Evolutionary conservation across 768 basidiomycete species (phyloP), one percentile per base, ranked within the genome.

Genomic region (Mycena vulgaris): DNA sequence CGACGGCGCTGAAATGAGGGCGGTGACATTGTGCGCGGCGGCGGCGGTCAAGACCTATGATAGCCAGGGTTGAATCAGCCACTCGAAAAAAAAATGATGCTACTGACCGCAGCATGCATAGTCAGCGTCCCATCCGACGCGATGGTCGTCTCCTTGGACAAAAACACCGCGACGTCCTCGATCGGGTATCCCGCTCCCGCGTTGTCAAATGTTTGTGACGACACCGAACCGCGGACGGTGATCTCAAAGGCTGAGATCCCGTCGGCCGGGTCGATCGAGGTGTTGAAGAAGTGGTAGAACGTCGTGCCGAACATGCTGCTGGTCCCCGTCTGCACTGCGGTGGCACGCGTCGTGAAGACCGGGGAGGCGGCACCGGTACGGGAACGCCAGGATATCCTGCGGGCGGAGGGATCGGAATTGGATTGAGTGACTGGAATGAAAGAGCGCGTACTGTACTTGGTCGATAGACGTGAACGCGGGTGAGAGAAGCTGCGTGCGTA

Each of bases 301-400:
- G 67, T 74, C 23, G 35, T 47, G 23, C 73, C 70, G 39, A 72
- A 71, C 23, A 72, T 72, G 27, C 73, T 70, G 66, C 57, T 69
- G 33, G 58, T 52, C 14, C 70, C 70, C 3, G 23, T 62, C 13
- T n/a, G 17, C 4, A 33, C 39, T 6, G 52, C 31, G 17, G 9
- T 57, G 17, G 63, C 67, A 6, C 1, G 10, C 2, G 60, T 57
- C 3, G 17, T 19, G 53, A 57, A 69, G 1, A 57, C 30, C 2
- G 57, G 21, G 5, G 66, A 42, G 5, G 19, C n/a, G 19, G 25
- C 25, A 3, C 65, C 65, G 19, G 45, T n/a, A 27, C 65, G 65
- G n/a, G 65, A 66, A 45, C 3, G 35, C 65, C 65, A 66, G 7
- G 65, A 25, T 49, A 66, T 49, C 25, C 65, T 66, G 42, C 21